phyloP scores from a whole-genome alignment of 2,329 filamentous ascomycete species.

The Colletotrichum ledebouriae region DNA sequence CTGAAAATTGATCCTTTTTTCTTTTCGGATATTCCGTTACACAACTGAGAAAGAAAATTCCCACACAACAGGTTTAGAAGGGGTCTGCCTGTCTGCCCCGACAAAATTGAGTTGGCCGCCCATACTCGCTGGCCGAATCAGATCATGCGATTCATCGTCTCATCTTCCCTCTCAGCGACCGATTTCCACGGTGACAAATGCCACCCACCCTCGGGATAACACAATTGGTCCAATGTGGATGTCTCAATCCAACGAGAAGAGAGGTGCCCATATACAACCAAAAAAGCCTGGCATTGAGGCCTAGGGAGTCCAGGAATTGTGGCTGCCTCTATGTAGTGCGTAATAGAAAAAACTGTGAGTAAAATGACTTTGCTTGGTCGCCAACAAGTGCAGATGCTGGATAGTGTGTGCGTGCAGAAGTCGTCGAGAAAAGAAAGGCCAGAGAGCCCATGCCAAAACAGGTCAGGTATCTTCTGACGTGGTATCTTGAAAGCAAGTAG shows the following conservation, averaged over 20 bases:
- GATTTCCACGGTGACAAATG: slow-evolving; percentile 17
- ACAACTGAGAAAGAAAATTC: slow-evolving; percentile 28
- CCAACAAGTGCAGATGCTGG: slow-evolving; percentile 35
- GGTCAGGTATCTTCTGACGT: slow-evolving; percentile 32
- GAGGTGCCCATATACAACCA: slow-evolving; percentile 31
- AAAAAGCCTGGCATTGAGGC: slow-evolving; percentile 21
- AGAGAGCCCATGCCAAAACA: slow-evolving; percentile 29
- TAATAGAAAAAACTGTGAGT: slow-evolving; percentile 27
- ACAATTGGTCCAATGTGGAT: slow-evolving; percentile 31
- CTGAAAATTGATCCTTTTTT: slow-evolving; percentile 34
- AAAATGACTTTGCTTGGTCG: slow-evolving; percentile 33
- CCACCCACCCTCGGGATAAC: slow-evolving; percentile 14
- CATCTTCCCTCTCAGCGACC: slow-evolving; percentile 24
- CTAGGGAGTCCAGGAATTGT: slow-evolving; percentile 18
- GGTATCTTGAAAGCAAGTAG: slow-evolving; percentile 43
- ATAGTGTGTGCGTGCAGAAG: slow-evolving; percentile 28
- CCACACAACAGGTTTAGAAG: slow-evolving; percentile 37
- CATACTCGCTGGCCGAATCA: slow-evolving; percentile 37
- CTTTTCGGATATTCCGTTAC: slow-evolving; percentile 29
- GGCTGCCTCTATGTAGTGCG: slow-evolving; percentile 38
- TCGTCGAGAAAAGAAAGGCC: slow-evolving; percentile 37
- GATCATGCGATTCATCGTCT: slow-evolving; percentile 40
- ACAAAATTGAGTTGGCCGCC: slow-evolving; percentile 36
- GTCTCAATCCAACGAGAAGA: slow-evolving; percentile 34
- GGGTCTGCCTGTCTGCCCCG: slow-evolving; percentile 38